Base-by-base conservation (phyloP, 2,329 filamentous ascomycete genomes). In the Epichloe elymi region DNA sequence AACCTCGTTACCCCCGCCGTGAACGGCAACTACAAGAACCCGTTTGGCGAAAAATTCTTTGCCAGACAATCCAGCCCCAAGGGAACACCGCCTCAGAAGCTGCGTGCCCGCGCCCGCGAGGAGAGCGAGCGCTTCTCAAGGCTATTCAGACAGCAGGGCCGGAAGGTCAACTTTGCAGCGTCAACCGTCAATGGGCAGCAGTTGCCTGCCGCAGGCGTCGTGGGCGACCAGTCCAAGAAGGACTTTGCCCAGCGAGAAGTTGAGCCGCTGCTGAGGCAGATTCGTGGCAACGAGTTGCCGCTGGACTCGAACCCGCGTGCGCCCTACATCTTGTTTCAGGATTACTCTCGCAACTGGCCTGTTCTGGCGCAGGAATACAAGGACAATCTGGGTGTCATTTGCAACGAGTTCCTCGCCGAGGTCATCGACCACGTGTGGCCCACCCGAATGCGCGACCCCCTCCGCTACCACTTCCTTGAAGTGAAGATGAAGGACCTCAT, bases 1-100 rank as follows among this genome's bases (percentile, higher is more conserved):
- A 74, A 76, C 49, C 67, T 76, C n/a, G 72, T 76, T 38, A 75
- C 72, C 1, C 74, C 74, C 3, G 73, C 74, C 39, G 71, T 76
- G 26, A 73, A 76, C 49, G 74, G 74, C 47, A 75, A 74, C 63
- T 76, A 76, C 68, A 76, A 76, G 65, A 76, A 76, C 53, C 74
- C 74, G 0, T 72, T 74, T 15, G 71, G 71, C 51, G 73, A 74
- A 57, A 67, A 65, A 49, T 76, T 76, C 64, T 76, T 76, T 58
- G 67, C 73, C 6, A 65, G 72, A 8, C 72, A 73, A 11, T 73
- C 72, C 3, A 71, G 67, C 42, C 70, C 73, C 12, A 70, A 71
- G 52, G 74, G 73, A 23, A 76, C 74, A 0, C 74, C 74, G 0
- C 68, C 73, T 0, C 73, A 75, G 51, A 75, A 76, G 56, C 65